Percentiles rank a stretch among this genome's conserved stretches.
These are phyloP conservation scores for Cronartium quercuum DNA, from an alignment of 1,284 basidiomycete species.

Conservation along the genomic window DNA sequence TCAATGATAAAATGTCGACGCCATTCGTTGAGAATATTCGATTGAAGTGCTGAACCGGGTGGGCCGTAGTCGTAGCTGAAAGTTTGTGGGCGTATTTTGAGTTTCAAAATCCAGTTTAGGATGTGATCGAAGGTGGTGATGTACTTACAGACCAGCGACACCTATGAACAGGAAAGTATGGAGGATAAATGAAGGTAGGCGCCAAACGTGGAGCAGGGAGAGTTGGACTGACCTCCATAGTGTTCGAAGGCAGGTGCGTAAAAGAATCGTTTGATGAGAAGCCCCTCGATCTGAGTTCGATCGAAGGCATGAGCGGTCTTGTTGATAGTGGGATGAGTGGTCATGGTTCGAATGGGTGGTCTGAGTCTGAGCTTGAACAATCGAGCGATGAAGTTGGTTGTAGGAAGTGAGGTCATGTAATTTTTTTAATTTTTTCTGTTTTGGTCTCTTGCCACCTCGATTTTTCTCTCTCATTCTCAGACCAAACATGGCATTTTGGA, in stretches of 20 bases:
- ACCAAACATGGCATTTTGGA: constrained; percentile 53
- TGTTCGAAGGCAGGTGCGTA: constrained; percentile 98
- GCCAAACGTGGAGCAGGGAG: neutral
- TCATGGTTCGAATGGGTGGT: neutral
- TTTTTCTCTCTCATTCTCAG: too few relatives aligned
- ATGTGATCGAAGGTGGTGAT: neutral
- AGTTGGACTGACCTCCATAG: constrained; percentile 69
- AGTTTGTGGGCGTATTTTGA: neutral
- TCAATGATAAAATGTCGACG: constrained; percentile 97
- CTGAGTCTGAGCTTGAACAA: too few relatives aligned
- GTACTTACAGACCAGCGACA: constrained; percentile 21
- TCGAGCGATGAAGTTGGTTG: too few relatives aligned
- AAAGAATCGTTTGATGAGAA: constrained; percentile 91
- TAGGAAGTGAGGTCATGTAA: too few relatives aligned
- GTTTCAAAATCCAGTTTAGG: neutral
- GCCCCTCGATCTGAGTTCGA: constrained; percentile 74
- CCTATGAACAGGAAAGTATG: neutral
- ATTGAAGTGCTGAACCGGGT: constrained; percentile 87
- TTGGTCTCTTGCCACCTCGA: too few relatives aligned
- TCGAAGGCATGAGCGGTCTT: constrained; percentile 68
- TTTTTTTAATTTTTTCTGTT: too few relatives aligned
- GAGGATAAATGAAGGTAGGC: neutral
- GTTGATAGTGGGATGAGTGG: constrained; percentile 3
- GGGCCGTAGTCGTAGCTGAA: constrained; percentile 56
- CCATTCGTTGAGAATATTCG: constrained; percentile 96